Base-by-base conservation (phyloP, 192 early-diverging fungal genomes). In the Linnemannia elongata region DNA sequence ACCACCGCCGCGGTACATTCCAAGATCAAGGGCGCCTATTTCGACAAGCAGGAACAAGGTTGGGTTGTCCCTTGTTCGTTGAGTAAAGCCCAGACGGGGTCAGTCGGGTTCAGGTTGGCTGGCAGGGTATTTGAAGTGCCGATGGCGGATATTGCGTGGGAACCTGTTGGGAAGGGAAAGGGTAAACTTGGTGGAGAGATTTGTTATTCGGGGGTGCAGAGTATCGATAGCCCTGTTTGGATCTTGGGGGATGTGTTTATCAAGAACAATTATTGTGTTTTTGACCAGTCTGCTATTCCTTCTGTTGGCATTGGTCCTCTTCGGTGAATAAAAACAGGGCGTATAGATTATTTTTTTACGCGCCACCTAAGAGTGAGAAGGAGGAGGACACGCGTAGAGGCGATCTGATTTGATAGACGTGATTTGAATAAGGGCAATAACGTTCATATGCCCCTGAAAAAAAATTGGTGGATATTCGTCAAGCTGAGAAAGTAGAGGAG, bases 181-280 rank as follows among this genome's bases (percentile, higher is more conserved):
- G 38, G 38, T 39, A 39, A 39, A 6, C 38, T 6, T 39, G 38
- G 38, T 39, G 38, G 39, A 18, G 68, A 57, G 20, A 1, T 12
- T 3, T 72, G 68, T 45, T 79, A 41, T 80, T 72, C 49, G 60
- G 75, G 85, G 7, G 77, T 87, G 22, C 80, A 77, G 66, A 78
- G 82, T 60, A 71, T 52, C 33, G 18, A 24, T n/a, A 44, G 68
- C 1, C 30, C 39, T 35, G 60, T 84, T 44, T 76, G 76, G 17
- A 93, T 94, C 57, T 75, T 94, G 33, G 94, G 93, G 72, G 93
- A 94, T 81, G 86, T 91, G n/a, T 94, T 94, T 82, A 74, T 94
- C 63, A 92, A 91, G 74, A 92, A 92, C 39, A 91, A 91, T 77
- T 94, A 93, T 68, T 88, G 90, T 41, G 90, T 93, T 55, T 94